These are phyloP conservation scores for Neurospora sp. DNA, from an alignment of 2,329 filamentous ascomycete genomes.

Conservation along the genomic window DNA sequence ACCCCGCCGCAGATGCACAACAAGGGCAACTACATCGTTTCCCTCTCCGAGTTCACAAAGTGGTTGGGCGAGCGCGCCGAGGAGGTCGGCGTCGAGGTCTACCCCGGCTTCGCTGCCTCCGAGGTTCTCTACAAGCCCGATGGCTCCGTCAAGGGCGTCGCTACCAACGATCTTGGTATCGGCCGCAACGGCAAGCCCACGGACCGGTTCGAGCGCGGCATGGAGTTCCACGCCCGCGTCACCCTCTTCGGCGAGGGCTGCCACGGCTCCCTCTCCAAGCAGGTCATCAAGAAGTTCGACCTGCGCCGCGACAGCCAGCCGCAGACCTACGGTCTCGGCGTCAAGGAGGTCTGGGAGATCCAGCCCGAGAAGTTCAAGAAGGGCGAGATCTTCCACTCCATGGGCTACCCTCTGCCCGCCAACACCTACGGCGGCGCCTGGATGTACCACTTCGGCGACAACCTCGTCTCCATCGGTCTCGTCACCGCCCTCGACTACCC, in stretches of 20 bases:
- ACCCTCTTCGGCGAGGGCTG: conserved; percentile 93
- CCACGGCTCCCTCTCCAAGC: conserved; percentile 89
- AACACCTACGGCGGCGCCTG: conserved; percentile 96
- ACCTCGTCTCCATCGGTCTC: conserved; percentile 82
- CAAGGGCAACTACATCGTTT: conserved; percentile 94
- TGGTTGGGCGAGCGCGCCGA: conserved; percentile 97
- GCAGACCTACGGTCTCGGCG: conserved; percentile 87
- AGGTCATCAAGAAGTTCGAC: conserved; percentile 90
- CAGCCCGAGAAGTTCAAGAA: conserved; percentile 84
- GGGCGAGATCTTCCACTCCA: conserved; percentile 75
- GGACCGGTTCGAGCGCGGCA: conserved; percentile 86
- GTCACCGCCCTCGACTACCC: conserved; percentile 92
- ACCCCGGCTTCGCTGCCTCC: conserved; percentile 88
- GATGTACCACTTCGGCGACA: conserved; percentile 99
- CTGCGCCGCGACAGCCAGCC: conserved; percentile 79
- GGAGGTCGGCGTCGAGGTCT: conserved; percentile 90
- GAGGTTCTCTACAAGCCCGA: conserved; percentile 83
- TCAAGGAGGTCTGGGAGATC: conserved; percentile 98
- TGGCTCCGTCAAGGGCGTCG: conserved; percentile 84
- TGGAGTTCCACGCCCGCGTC: conserved; percentile 92
- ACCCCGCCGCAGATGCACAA: conserved; percentile 97
- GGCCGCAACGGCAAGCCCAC: conserved; percentile 74
- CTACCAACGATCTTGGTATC: conserved; percentile 89
- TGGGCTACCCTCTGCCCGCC: conserved; percentile 82
- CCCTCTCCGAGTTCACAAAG: conserved; percentile 86